Evolutionary conservation across 306 rosid species (phyloP).

Genomic region (Fragaria vesca): DNA sequence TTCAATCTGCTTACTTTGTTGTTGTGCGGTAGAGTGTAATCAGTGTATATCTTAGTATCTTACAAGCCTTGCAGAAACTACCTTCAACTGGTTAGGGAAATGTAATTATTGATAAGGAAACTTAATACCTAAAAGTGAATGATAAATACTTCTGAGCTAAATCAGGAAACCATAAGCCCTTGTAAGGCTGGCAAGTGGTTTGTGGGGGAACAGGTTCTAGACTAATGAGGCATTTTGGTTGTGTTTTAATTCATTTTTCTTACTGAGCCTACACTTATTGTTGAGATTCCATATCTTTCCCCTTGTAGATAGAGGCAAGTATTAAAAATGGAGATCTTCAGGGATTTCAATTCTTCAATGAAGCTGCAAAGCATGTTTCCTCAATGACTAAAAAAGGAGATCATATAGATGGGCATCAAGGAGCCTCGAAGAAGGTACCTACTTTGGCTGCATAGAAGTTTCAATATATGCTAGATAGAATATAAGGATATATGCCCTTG

Average conservation of each 20-base stretch:
- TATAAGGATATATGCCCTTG: slow-evolving; percentile 11
- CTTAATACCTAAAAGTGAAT: not conserved
- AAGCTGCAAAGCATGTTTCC: slow-evolving; percentile 37
- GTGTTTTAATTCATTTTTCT: not conserved
- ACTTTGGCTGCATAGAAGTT: not conserved
- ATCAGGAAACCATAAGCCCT: slow-evolving; percentile 10
- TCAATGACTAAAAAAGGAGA: slow-evolving; percentile 30
- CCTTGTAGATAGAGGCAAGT: slow-evolving; percentile 74
- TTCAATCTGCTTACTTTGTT: not conserved
- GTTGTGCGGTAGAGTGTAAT: not conserved
- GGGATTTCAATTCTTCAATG: slow-evolving; percentile 61
- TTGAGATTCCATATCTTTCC: slow-evolving; percentile 6
- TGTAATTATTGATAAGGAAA: not conserved
- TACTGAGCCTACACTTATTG: not conserved
- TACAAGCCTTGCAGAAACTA: not conserved
- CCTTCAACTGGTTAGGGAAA: not conserved
- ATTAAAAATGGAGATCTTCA: slow-evolving; percentile 83
- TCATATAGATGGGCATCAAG: slow-evolving; percentile 30
- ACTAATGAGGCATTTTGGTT: not conserved
- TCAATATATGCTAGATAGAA: slow-evolving; percentile 2
- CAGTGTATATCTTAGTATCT: not conserved
- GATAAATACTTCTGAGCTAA: not conserved
- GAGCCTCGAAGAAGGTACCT: slow-evolving; percentile 45
- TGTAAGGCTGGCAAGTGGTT: not conserved
- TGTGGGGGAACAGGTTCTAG: not conserved